A percentile compares a stretch with the other conserved stretches of the same genome.
Conservation (phyloP, 139 green algal species). For the Micractinium sp. region DNA sequence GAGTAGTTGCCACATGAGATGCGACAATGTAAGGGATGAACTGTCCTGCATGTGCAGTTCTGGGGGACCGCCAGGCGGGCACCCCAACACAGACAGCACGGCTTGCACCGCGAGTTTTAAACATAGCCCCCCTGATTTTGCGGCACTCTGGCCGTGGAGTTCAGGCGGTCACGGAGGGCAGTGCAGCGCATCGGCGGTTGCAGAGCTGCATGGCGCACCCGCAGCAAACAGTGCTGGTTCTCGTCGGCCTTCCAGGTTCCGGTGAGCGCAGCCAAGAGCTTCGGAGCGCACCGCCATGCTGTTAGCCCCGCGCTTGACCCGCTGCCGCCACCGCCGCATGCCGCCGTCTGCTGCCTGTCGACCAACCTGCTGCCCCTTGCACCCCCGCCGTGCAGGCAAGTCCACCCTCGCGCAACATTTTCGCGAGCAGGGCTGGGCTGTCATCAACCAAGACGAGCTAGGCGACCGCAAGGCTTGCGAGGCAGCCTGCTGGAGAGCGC, state of each 20-base stretch:
- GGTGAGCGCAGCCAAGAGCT: background rate
- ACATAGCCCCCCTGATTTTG: no score
- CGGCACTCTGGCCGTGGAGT: no score
- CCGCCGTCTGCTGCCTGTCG: no score
- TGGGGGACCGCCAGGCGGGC: background rate
- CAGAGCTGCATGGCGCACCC: background rate
- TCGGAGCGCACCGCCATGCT: background rate
- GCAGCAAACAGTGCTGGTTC: constrained; percentile 4
- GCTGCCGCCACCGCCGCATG: no score
- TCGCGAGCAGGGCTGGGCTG: background rate
- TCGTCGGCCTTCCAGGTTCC: constrained; percentile 7
- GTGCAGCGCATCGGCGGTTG: background rate
- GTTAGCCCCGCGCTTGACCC: background rate
- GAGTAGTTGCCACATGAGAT: no score
- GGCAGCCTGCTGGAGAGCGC: background rate
- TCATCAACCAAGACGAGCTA: constrained; percentile 27
- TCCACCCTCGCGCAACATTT: constrained; percentile 7
- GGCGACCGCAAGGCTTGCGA: constrained; percentile 30
- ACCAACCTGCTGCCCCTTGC: background rate
- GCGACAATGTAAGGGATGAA: no score
- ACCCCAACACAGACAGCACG: background rate
- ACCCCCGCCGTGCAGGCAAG: constrained; percentile 18
- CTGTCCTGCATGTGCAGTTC: no score
- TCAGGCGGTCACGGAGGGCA: background rate
- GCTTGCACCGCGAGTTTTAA: no score